These are phyloP conservation scores for Phytophthora palmivora DNA, from an alignment of 352 stramenopile genomes.

Conservation along the genomic window DNA sequence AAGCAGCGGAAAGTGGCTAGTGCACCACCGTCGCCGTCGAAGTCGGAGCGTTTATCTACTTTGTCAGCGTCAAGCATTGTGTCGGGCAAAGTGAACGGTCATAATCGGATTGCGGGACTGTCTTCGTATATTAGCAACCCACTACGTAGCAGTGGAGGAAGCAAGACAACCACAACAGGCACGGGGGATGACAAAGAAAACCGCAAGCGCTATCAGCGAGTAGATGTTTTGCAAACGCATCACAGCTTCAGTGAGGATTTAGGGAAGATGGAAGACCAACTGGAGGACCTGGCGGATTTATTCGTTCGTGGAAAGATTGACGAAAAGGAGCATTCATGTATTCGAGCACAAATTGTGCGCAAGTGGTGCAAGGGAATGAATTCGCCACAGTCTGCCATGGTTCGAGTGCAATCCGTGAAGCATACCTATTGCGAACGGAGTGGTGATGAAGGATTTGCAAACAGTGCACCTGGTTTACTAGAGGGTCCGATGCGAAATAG, in stretches of 20 bases:
- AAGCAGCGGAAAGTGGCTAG: conserved; percentile 50
- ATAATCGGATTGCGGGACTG: conserved; percentile 35
- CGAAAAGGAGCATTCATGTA: conserved; percentile 87
- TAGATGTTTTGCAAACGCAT: conserved; percentile 78
- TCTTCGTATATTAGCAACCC: conserved; percentile 81
- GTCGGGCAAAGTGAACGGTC: conserved; percentile 30
- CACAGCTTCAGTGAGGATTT: conserved; percentile 70
- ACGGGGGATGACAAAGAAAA: conserved; percentile 48
- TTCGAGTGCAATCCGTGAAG: conserved; percentile 73
- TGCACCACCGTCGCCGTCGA: conserved; percentile 64
- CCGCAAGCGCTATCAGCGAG: conserved; percentile 66
- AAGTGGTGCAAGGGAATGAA: conserved; percentile 87
- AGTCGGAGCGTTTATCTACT: conserved; percentile 58
- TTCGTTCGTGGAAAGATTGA: conserved; percentile 83
- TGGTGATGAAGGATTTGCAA: conserved; percentile 30
- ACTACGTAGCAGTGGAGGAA: conserved; percentile 47
- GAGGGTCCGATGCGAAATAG: conserved; percentile 26
- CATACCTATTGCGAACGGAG: conserved; percentile 43
- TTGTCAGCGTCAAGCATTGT: conserved; percentile 44
- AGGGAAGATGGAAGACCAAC: conserved; percentile 83
- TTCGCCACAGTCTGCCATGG: conserved; percentile 79
- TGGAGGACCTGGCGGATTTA: conserved; percentile 75
- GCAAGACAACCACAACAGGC: conserved; percentile 23
- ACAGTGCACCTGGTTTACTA: conserved; percentile 29
- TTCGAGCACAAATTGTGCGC: conserved; percentile 81